Evolutionary conservation across 2,329 filamentous ascomycete genomes (phyloP).

Genomic region (Ophiostoma pallidulum): DNA sequence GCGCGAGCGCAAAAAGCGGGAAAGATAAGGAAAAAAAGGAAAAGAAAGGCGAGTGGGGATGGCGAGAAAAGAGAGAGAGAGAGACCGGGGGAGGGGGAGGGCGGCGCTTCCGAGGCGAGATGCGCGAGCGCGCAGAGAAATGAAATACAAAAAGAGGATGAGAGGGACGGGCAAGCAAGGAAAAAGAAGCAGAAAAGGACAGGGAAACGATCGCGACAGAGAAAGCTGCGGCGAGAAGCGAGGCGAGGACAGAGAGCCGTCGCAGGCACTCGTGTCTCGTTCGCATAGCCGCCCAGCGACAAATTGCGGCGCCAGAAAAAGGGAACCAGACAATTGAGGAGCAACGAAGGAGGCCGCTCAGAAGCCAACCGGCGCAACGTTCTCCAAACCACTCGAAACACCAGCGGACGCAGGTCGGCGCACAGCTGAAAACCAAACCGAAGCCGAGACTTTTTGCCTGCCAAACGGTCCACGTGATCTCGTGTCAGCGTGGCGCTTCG

Average conservation of each 20-base stretch:
- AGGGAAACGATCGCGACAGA: not conserved
- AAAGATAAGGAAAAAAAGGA: not conserved
- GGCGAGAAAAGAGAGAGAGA: not conserved
- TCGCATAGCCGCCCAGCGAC: slow-evolving; percentile 1
- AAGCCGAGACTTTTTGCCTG: slow-evolving; percentile 1
- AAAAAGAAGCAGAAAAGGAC: not conserved
- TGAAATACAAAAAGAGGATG: not conserved
- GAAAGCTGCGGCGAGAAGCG: not conserved
- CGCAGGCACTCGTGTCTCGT: not conserved
- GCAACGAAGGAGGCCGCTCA: not conserved
- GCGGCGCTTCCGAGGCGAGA: too few species aligned
- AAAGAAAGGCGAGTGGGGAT: slow-evolving; percentile 2
- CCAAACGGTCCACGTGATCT: slow-evolving; percentile 15
- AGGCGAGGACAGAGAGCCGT: not conserved
- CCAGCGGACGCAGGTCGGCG: not conserved
- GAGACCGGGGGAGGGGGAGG: too few species aligned
- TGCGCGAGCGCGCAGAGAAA: too few species aligned
- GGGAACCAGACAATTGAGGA: slow-evolving; percentile 1
- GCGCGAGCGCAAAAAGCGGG: slow-evolving; percentile 5
- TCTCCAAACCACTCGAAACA: too few species aligned
- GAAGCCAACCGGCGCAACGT: too few species aligned
- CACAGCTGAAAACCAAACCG: not conserved
- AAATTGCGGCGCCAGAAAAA: too few species aligned
- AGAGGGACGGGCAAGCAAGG: not conserved
- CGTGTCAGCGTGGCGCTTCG: slow-evolving; percentile 14